phyloP scores from a whole-genome alignment of 805 yeast species.

The Saccharomycopsis babjevae region DNA sequence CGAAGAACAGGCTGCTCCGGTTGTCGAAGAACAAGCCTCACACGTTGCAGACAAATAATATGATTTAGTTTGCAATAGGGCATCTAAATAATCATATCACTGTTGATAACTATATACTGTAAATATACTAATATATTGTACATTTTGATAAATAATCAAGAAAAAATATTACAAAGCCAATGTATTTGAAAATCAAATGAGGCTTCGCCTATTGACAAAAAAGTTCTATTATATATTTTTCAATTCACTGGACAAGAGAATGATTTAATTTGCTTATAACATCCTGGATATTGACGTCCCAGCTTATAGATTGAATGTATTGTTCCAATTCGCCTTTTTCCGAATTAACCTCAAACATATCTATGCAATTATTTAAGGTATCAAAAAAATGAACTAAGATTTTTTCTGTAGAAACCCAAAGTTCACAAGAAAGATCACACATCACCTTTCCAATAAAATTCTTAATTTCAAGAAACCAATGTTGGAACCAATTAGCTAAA shows the following conservation, averaged over 20 bases:
- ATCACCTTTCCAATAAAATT: not conserved
- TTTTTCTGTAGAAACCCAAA: not conserved
- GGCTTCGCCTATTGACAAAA: not conserved
- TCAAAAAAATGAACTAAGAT: not conserved
- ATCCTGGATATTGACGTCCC: not conserved
- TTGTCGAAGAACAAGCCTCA: not conserved
- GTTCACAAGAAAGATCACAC: not conserved
- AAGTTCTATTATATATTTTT: not conserved
- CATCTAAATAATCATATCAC: not conserved
- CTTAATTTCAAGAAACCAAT: not conserved
- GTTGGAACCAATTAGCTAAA: conserved; percentile 3
- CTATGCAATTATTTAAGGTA: not conserved
- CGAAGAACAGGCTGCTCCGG: conserved; percentile 18
- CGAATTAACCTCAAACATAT: not conserved
- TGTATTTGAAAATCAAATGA: not conserved
- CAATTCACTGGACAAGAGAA: not conserved
- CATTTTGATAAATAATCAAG: not conserved
- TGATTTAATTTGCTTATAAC: not conserved
- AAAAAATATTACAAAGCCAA: not conserved
- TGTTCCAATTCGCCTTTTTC: not conserved
- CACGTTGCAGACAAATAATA: conserved; percentile 4
- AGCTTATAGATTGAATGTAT: not conserved
- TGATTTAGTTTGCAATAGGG: not conserved
- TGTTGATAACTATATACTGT: not conserved
- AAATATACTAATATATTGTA: not conserved